A percentile compares a stretch with the other conserved stretches of the same genome.
These are phyloP conservation scores for Athelia sp. DNA, from an alignment of 1,284 basidiomycete species.

Conservation along the genomic window DNA sequence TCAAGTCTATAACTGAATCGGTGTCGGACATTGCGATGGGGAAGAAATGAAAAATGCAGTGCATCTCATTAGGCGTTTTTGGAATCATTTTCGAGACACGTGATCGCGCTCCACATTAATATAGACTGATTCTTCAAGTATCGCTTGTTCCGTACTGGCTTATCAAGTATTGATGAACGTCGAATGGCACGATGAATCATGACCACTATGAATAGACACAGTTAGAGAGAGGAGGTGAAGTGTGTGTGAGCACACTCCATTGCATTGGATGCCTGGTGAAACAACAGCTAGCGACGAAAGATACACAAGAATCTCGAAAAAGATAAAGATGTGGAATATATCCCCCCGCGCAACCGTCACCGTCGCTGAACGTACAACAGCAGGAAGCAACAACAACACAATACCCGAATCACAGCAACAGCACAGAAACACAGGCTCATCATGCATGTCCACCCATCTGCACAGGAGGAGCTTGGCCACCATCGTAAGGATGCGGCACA, in stretches of 20 bases:
- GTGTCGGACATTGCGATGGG: too few species aligned
- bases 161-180: too few species aligned
- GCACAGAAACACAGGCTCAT: slow-evolving; percentile 9
- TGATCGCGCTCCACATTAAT: too few species aligned
- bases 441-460: slow-evolving; percentile 71
- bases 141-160: too few species aligned
- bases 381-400: slow-evolving; percentile 2
- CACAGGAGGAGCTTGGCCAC: slow-evolving; percentile 60
- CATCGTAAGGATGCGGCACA: slow-evolving; percentile 68
- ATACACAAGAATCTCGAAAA: slow-evolving; percentile 1
- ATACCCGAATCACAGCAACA: slow-evolving; percentile 10
- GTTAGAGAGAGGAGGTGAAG: background rate
- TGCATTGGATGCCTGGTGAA: background rate
- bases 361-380: background rate
- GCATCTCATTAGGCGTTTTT: too few species aligned
- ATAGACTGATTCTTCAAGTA: too few species aligned
- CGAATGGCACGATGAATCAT: too few species aligned
- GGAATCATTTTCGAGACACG: too few species aligned
- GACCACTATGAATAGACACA: too few species aligned
- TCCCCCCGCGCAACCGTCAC: background rate
- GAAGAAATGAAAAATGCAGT: too few species aligned
- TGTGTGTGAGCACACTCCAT: background rate
- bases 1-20: too few species aligned
- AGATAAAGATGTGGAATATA: slow-evolving; percentile 2
- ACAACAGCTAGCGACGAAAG: slow-evolving; percentile 1